These are phyloP conservation scores for Senna tora DNA, from an alignment of 306 rosid species.

Conservation along the genomic window DNA sequence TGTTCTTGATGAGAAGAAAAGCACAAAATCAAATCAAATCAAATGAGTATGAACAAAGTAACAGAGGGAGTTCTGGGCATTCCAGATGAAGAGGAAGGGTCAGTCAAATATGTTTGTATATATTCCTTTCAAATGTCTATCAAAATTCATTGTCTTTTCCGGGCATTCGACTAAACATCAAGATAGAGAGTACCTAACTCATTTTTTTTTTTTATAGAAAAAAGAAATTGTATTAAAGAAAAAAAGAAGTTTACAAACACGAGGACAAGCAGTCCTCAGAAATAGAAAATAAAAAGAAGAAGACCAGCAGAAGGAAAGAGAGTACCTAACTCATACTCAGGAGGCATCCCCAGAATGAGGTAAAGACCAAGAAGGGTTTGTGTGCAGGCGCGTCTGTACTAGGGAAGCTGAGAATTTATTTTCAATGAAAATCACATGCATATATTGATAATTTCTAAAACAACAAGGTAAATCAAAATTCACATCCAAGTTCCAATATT, in stretches of 20 bases:
- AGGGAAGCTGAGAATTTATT: not conserved
- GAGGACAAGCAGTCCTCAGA: too few species aligned
- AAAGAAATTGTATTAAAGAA: too few species aligned
- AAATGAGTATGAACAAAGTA: too few species aligned
- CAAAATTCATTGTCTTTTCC: not conserved
- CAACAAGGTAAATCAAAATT: not conserved
- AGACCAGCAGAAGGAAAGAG: too few species aligned
- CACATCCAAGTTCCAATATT: not conserved
- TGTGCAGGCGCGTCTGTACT: not conserved
- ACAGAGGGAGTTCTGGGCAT: not conserved
- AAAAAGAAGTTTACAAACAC: too few species aligned
- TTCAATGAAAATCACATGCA: slow-evolving; percentile 1
- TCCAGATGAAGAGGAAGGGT: not conserved
- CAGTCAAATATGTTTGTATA: not conserved
- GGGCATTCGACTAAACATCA: not conserved
- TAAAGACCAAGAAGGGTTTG: not conserved
- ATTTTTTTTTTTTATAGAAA: too few species aligned
- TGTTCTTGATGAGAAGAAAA: too few species aligned
- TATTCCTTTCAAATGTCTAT: not conserved
- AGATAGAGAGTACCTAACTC: not conserved
- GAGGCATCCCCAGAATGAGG: not conserved
- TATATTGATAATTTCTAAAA: not conserved
- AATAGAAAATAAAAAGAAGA: too few species aligned
- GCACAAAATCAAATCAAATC: too few species aligned
- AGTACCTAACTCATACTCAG: not conserved